Percentiles rank a stretch among this genome's conserved stretches.
Evolutionary conservation across 768 basidiomycete genomes (phyloP).

Genomic region (Auricularia sp.): DNA sequence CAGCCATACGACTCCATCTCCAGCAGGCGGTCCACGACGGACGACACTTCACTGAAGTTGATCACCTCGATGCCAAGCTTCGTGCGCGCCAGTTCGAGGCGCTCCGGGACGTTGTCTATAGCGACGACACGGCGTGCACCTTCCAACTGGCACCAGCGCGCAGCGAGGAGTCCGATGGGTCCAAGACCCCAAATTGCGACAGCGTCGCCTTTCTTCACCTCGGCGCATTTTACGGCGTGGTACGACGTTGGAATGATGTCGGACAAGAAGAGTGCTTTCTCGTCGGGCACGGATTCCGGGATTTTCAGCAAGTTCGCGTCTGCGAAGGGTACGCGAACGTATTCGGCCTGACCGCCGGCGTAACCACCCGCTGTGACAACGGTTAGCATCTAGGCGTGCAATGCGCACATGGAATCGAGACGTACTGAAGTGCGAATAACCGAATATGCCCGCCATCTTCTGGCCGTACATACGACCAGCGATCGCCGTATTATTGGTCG

Average conservation of each 20-base stretch:
- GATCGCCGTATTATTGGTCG: conserved; percentile 52
- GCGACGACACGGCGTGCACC: conserved; percentile 62
- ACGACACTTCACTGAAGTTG: conserved; percentile 49
- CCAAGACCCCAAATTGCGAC: conserved; percentile 39
- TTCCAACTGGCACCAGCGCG: conserved; percentile 53
- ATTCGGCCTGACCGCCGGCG: conserved; percentile 69
- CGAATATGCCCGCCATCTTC: conserved; percentile 57
- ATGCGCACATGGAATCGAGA: not conserved
- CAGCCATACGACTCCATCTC: conserved; percentile 49
- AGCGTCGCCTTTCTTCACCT: conserved; percentile 41
- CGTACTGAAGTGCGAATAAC: conserved; percentile 50
- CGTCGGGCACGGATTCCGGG: conserved; percentile 54
- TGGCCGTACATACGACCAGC: conserved; percentile 44
- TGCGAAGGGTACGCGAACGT: conserved; percentile 59
- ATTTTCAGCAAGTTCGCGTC: conserved; percentile 63
- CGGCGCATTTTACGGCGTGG: conserved; percentile 63
- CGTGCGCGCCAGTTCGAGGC: conserved; percentile 36
- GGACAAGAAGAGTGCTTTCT: conserved; percentile 46
- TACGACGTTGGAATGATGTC: conserved; percentile 65
- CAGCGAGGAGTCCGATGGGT: conserved; percentile 53
- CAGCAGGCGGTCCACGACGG: conserved; percentile 46
- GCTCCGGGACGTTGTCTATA: conserved; percentile 51
- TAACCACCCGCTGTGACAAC: conserved; percentile 41
- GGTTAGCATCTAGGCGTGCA: not conserved
- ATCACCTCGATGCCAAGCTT: conserved; percentile 43